phyloP scores from a whole-genome alignment of 2,329 filamentous ascomycete species.

The Geosmithia morbida region DNA sequence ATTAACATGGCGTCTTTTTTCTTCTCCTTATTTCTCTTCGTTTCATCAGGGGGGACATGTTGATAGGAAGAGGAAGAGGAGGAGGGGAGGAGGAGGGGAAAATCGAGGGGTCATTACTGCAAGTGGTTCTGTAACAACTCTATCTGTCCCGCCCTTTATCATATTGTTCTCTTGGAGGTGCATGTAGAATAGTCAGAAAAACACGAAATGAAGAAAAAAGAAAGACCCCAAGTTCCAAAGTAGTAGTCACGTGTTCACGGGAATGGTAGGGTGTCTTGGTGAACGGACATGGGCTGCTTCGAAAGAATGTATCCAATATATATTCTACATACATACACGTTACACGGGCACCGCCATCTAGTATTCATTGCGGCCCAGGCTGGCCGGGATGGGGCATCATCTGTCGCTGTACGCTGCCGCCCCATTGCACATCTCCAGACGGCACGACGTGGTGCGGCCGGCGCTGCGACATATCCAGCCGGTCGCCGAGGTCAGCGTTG shows the following conservation, averaged over 20 bases:
- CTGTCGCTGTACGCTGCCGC: too few species aligned
- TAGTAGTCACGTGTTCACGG: background rate
- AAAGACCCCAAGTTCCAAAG: too few species aligned
- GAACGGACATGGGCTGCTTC: too few species aligned
- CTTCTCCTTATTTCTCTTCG: background rate
- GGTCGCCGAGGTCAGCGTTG: slow-evolving; percentile 13
- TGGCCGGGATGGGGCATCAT: background rate
- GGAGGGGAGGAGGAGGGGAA: background rate
- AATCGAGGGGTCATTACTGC: background rate
- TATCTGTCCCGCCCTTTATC: background rate
- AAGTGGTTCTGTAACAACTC: background rate
- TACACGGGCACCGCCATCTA: too few species aligned
- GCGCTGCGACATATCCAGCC: slow-evolving; percentile 10
- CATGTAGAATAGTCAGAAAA: background rate
- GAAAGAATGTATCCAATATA: too few species aligned
- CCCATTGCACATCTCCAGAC: background rate
- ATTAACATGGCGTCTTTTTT: background rate
- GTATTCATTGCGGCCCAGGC: background rate
- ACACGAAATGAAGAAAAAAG: background rate
- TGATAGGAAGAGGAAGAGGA: background rate
- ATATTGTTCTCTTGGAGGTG: background rate
- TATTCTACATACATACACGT: too few species aligned
- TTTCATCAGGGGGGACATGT: background rate
- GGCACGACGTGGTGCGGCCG: slow-evolving; percentile 8
- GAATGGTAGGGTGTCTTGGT: background rate